Conservation (phyloP, 1,284 basidiomycete genomes). For the Ganoderma lingzhi region DNA sequence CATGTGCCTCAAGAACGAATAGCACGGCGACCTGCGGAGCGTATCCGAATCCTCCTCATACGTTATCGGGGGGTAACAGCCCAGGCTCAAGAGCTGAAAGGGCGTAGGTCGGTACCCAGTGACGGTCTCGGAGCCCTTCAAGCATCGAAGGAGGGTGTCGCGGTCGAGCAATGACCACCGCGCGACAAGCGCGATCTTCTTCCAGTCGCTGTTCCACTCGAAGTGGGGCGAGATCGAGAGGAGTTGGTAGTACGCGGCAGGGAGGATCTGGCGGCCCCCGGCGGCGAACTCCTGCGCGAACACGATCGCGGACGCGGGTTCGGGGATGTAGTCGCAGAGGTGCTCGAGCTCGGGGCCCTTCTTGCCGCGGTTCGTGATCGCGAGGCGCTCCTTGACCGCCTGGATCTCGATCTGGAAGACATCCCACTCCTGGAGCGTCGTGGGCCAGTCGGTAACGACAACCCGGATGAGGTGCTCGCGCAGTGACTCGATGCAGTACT, state of each 20-base stretch:
- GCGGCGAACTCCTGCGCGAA: not conserved
- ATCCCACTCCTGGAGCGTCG: too few species aligned
- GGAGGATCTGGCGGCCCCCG: not conserved
- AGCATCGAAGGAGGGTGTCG: not conserved
- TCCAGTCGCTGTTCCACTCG: conserved; percentile 3
- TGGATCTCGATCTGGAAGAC: not conserved
- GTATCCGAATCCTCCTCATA: not conserved
- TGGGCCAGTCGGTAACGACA: too few species aligned
- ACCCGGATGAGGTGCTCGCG: too few species aligned
- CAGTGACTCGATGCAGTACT: too few species aligned
- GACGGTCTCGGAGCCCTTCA: not conserved
- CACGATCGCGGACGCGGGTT: not conserved
- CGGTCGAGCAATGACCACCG: not conserved
- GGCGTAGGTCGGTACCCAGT: not conserved
- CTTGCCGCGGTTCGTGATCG: conserved; percentile 1
- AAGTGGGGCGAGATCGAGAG: conserved; percentile 4
- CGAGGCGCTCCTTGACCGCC: conserved; percentile 1
- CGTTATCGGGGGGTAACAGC: not conserved
- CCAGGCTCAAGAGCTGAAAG: not conserved
- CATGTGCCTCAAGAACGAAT: not conserved
- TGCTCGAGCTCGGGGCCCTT: not conserved
- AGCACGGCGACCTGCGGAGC: not conserved
- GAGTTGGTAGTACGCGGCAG: conserved; percentile 3
- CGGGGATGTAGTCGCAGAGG: not conserved
- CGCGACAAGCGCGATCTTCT: not conserved